These are phyloP conservation scores for Lipomyces sp. DNA, from an alignment of 805 yeast species.

Conservation along the genomic window DNA sequence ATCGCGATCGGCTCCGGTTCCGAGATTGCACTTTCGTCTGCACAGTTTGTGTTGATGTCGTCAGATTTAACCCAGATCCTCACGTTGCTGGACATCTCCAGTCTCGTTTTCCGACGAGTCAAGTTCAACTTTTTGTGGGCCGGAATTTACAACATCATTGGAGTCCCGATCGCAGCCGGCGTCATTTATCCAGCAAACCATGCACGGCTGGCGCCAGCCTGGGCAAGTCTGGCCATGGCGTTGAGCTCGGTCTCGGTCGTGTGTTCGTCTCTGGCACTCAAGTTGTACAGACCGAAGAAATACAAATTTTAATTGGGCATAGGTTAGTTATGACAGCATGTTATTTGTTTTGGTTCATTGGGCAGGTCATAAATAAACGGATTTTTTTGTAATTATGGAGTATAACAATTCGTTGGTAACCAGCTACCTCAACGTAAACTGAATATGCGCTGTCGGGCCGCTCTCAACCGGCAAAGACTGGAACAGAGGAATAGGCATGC, in stretches of 20 bases:
- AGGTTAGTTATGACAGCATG: background rate
- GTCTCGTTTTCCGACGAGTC: conserved; percentile 71
- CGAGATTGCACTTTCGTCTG: conserved; percentile 73
- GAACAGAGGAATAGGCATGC: no score
- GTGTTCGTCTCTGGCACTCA: conserved; percentile 72
- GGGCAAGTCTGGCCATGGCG: conserved; percentile 94
- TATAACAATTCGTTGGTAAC: no score
- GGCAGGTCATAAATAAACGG: background rate
- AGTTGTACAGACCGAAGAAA: conserved; percentile 49
- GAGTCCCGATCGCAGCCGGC: conserved; percentile 96
- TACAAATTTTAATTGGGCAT: conserved; percentile 12
- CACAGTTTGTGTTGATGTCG: conserved; percentile 68
- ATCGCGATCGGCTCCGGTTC: conserved; percentile 77
- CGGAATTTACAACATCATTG: conserved; percentile 74
- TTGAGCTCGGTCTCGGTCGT: conserved; percentile 90
- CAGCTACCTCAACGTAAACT: no score
- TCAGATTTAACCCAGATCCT: conserved; percentile 58
- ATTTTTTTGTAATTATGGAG: no score
- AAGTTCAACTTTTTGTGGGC: conserved; percentile 89
- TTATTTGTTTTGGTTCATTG: background rate
- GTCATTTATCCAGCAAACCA: conserved; percentile 78
- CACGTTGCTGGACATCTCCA: conserved; percentile 67
- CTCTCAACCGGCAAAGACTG: no score
- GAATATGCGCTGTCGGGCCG: no score
- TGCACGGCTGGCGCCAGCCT: conserved; percentile 75